Evolutionary conservation across 2,329 filamentous ascomycete species (phyloP), one percentile per base, ranked within the genome.

Genomic region (Fragosphaeria purpurea): DNA sequence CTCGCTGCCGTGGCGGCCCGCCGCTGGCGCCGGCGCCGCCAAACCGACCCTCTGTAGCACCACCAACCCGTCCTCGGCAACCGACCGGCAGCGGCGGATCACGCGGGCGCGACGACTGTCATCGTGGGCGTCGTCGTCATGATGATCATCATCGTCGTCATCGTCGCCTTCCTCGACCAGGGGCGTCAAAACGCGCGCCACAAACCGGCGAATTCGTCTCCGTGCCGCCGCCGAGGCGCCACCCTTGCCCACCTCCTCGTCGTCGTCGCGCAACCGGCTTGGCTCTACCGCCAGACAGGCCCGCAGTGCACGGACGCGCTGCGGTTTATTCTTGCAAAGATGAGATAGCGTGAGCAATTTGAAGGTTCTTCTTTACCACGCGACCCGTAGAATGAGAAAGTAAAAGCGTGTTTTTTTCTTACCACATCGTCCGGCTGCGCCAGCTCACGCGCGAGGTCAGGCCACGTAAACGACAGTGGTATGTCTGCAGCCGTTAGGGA

Each of bases 31-130:
- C 5, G 10, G 12, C 5, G 32, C 11, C 9, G 12, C 31, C 4
- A 40, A n/a, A 11, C 32, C 35, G 7, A 30, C 8, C 34, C 8
- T 10, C 9, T 46, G 42, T 35, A 63, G 44, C 6, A 53, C 43
- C 7, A 50, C 38, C 13, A 63, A 37, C 2, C 55, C 59, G 10
- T 51, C 42, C n/a, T 44, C 50, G 7, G 58, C 56, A 2, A 55
- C n/a, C 0, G 46, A 38, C 10, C 37, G 50, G 34, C 57, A 57
- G 35, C 54, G 50, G 1, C 13, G 42, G 32, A 48, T 37, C 6
- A 46, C 47, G 4, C 37, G 32, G n/a, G n/a, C 44, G 7, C 46
- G 35, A 43, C 40, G 42, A 37, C 37, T 13, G 12, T n/a, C 10
- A 11, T 48, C 11, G 48, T 54, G 37, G 34, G 40, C 35, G 45